Base-by-base conservation (phyloP, 2,329 filamentous ascomycete species). In the Endothia cerciana region DNA sequence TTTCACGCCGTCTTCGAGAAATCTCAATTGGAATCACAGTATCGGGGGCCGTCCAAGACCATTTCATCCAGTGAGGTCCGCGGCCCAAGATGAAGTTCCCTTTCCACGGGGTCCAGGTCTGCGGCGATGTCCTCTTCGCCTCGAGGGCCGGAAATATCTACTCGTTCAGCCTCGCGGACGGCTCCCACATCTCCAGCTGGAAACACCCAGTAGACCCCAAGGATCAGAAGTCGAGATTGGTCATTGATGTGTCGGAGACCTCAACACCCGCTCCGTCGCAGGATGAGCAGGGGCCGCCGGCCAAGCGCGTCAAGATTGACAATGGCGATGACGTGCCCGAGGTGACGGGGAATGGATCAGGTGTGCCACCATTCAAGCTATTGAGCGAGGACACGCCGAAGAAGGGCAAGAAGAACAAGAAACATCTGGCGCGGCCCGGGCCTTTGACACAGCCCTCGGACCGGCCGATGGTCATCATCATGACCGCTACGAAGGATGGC, bases 111-210 rank as follows among this genome's bases (percentile, higher is more conserved):
- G 77, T 92, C 57, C 80, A 79, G 60, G 75, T 77, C 43, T 81
- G 83, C 69, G 84, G 84, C 56, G 76, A 83, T 70, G 77, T 91
- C 25, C 77, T 97, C 22, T 83, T 96, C 71, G 91, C 90, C 45
- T 91, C 92, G 33, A 88, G 89, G 68, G 92, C 92, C 17, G 85
- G 89, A 58, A 86, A 84, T 71, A 86, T 97, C 63, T 85, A 92
- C 73, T 86, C 87, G 2, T 90, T 92, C 75, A 82, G 82, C 72
- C 78, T 89, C 7, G 73, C 79, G n/a, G 81, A 86, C 68, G 86
- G 88, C 40, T 77, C 80, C 58, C 80, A 87, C 61, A 75, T 92
- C 22, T 87, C 85, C 53, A 80, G 83, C 73, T 93, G 91, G 91
- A 81, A 79, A 64, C 81, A 85, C 67, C 81, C 82, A 15, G 67